A percentile compares a stretch with the other conserved stretches of the same genome.
Conservation (phyloP, 164 flowering plant genomes). For the Umbilicus rupestris region DNA sequence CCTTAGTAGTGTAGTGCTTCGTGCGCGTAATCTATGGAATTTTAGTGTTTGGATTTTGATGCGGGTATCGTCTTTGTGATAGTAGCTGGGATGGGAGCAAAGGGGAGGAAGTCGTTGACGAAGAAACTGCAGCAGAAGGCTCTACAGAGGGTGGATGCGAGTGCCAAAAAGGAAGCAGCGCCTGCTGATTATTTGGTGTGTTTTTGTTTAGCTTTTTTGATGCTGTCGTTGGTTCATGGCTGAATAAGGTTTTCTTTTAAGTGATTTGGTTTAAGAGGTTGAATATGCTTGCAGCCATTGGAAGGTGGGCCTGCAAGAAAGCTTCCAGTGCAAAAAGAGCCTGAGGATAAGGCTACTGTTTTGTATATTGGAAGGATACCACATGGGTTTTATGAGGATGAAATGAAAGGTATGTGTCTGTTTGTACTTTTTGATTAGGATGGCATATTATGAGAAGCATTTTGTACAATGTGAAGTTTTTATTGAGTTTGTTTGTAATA, state of each 20-base stretch:
- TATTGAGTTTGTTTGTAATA: neutral
- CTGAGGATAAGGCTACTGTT: conserved; percentile 45
- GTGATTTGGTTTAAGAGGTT: neutral
- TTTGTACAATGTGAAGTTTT: neutral
- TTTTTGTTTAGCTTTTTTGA: neutral
- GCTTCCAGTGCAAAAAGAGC: conserved; percentile 26
- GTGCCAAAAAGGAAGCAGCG: conserved; percentile 14
- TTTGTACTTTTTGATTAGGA: neutral
- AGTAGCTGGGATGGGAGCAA: conserved; percentile 10
- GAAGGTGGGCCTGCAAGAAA: conserved; percentile 69
- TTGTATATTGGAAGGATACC: conserved; percentile 84
- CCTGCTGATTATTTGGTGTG: conserved; percentile 44
- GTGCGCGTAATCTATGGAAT: too few relatives aligned
- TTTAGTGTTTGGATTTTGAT: too few relatives aligned
- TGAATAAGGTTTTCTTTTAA: neutral
- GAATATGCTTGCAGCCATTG: conserved; percentile 36
- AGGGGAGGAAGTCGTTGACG: conserved; percentile 24
- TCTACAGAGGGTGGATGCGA: conserved; percentile 9
- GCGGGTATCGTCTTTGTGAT: neutral
- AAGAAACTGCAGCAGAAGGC: conserved; percentile 21
- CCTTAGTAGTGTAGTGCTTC: too few relatives aligned
- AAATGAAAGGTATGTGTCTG: conserved; percentile 60
- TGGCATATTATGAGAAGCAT: neutral
- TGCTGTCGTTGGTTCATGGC: neutral
- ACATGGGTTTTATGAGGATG: conserved; percentile 83